Evolutionary conservation across 805 yeast species (phyloP), one percentile per base, ranked within the genome.

Genomic region (Ogataea degrootiae): DNA sequence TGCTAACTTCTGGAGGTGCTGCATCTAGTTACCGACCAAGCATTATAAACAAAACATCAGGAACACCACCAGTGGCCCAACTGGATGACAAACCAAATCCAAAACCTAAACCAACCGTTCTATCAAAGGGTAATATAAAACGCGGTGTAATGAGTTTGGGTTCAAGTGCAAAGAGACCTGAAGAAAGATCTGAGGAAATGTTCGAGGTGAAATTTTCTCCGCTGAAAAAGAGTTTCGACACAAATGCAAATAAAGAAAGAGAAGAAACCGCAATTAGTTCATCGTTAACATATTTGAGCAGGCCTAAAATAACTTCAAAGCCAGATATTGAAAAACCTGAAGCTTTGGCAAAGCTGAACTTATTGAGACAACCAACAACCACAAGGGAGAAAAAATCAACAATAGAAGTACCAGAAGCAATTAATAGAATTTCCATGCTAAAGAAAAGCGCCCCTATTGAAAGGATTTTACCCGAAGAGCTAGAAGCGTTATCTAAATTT

Each of bases 321-420:
- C 41, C 46, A 2, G 39, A 37, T 5, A 11, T 44, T 26, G 42
- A 42, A 15, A 44, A 51, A 37, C 54, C 54, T 5, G 61, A 55
- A 39, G 58, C 57, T 11, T 43, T 53, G 35, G 31, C 16, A 23
- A 46, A 44, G 22, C 37, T 57, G 37, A 35, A 33, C 22, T 42
- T 42, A n/a, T 46, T 58, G 47, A 57, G 52, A 41, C 50, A 59
- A 3, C 42, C 57, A 8, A 51, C 45, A 15, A 53, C 59, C 4
- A 40, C 47, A 2, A 42, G 38, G 9, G 52, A 47, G 29, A 26
- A 26, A 26, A 6, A 26, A 9, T 48, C 40, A 33, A 42, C 50
- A 34, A 37, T 51, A 4, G 44, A 50, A 21, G 47, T 49, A 12
- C 64, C 69, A 4, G 70, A 65, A 42, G 70, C 69, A 1, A 47